Base-by-base conservation (phyloP, 2,329 filamentous ascomycete species). In the Pseudogymnoascus pannorum region DNA sequence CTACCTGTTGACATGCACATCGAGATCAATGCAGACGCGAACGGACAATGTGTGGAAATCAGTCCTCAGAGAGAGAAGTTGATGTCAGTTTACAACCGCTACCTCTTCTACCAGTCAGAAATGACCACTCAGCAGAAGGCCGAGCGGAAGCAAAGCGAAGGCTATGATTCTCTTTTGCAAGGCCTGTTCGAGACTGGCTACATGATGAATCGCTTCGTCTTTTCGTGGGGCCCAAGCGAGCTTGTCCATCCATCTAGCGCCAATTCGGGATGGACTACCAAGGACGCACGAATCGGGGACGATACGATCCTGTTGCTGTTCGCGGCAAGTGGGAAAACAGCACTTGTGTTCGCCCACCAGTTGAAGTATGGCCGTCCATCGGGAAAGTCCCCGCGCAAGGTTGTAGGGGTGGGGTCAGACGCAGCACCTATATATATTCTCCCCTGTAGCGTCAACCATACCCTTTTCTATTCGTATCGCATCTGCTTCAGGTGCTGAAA, bases 41-140 rank as follows among this genome's bases (percentile, higher is more conserved):
- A 62, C 7, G 60, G 63, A 6, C 62, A 67, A 29, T 65, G 67
- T 35, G 26, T 62, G 14, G 67, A 67, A 31, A 60, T 61, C 38
- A 68, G 68, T 40, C 59, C 64, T 33, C 62, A 64, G 9, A 61
- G 68, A 60, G 57, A 63, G 16, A 65, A 66, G 11, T 33, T 66
- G n/a, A 57, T 68, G 12, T 63, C 68, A 5, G 62, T 70, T 20
- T 70, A 70, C 51, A 70, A 69, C 33, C 65, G 65, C 1, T 70
- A 70, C 51, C 31, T 61, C 4, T 61, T 57, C 35, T 63, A 61
- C 35, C 61, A 63, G 40, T 61, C 65, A 18, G 38, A 54, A 12
- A 59, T 54, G 22, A 60, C 33, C 16, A n/a, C 51, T 20, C 16
- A 63, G n/a, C 54, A 54, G 4, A 61, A 16, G 2, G 6, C 26